Base-by-base conservation (phyloP, 2,329 filamentous ascomycete species). In the Aureobasidium sp. region DNA sequence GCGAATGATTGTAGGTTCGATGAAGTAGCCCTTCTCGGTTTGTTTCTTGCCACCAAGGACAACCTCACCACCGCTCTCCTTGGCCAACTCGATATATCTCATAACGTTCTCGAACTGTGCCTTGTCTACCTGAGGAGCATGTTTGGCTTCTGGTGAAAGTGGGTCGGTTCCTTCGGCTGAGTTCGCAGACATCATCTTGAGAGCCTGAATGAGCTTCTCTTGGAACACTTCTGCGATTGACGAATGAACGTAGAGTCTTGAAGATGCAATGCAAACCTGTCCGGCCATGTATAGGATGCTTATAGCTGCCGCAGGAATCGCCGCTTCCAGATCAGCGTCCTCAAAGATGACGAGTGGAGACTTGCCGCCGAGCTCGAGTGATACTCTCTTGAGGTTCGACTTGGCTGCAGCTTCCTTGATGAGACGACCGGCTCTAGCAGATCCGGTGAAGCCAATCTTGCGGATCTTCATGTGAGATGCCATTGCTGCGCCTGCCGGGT, bases 391-490 rank as follows among this genome's bases (percentile, higher is more conserved):
- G 69, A 84, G 74, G 42, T 77, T 87, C 20, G 36, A 55, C 17
- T 27, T 56, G 6, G 55, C 60, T 3, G 61, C 60, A 32, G 60
- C 48, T n/a, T 62, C 41, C 37, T 64, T 60, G 32, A 64, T 59
- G 2, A 80, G 73, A 62, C 84, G 83, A 10, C 86, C 89, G 0
- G 88, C 91, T 1, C 77, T 75, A 0, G 88, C 90, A 1, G 85
- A 88, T 42, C 89, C 89, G 0, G 89, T 92, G 65, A 91, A 91
- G 1, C 88, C 87, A 66, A 92, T 80, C 77, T 91, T 91, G 68
- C 88, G 85, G n/a, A 91, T 80, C 34, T 82, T 81, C 36, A 83
- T 74, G 70, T 91, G 88, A 36, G 79, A 79, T 5, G 85, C 85
- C 10, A 91, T 79, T 0, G 87, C 85, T 5, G 84, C 79, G 12